Percentiles rank a stretch among this genome's conserved stretches.
phyloP scores from a whole-genome alignment of 768 basidiomycete species.

The Amylocystis lapponica region DNA sequence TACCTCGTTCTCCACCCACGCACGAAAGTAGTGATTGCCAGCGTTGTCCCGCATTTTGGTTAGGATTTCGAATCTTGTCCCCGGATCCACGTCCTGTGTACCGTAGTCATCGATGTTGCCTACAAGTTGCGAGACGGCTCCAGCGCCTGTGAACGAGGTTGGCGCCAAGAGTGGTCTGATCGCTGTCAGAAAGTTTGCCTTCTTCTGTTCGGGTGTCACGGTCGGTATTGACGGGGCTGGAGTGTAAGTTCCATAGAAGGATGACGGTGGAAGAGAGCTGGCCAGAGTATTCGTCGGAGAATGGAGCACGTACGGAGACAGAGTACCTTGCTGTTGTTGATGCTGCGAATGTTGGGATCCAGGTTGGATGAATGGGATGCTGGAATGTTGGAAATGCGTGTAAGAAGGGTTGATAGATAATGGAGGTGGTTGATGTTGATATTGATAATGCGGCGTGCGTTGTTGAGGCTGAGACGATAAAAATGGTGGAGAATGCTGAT shows the following conservation, averaged over 20 bases:
- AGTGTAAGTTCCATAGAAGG: slow-evolving; percentile 20
- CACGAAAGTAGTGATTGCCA: slow-evolving; percentile 81
- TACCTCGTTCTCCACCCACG: slow-evolving; percentile 70
- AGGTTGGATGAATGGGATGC: slow-evolving; percentile 23
- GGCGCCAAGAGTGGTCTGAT: slow-evolving; percentile 55
- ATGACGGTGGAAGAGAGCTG: slow-evolving; percentile 38
- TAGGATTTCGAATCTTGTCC: slow-evolving; percentile 68
- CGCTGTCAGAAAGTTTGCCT: slow-evolving; percentile 44
- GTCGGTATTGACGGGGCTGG: slow-evolving; percentile 26
- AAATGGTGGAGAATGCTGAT: slow-evolving; percentile 34
- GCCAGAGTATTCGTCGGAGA: slow-evolving; percentile 34
- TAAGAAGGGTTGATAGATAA: slow-evolving; percentile 36
- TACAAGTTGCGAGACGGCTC: slow-evolving; percentile 60
- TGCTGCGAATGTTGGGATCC: slow-evolving; percentile 20
- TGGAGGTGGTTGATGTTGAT: slow-evolving; percentile 33
- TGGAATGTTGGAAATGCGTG: slow-evolving; percentile 27
- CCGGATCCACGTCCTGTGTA: slow-evolving; percentile 54
- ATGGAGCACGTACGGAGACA: slow-evolving; percentile 67
- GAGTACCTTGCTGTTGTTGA: slow-evolving; percentile 40
- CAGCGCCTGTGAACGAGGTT: slow-evolving; percentile 59
- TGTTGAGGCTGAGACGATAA: slow-evolving; percentile 31
- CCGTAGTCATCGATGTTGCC: slow-evolving; percentile 55
- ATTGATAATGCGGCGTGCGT: slow-evolving; percentile 30
- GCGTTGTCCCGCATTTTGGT: slow-evolving; percentile 80
- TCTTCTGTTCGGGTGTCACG: slow-evolving; percentile 45